Evolutionary conservation across 2,329 filamentous ascomycete species (phyloP), one percentile per base, ranked within the genome.

Genomic region (Cladosporium sp.): DNA sequence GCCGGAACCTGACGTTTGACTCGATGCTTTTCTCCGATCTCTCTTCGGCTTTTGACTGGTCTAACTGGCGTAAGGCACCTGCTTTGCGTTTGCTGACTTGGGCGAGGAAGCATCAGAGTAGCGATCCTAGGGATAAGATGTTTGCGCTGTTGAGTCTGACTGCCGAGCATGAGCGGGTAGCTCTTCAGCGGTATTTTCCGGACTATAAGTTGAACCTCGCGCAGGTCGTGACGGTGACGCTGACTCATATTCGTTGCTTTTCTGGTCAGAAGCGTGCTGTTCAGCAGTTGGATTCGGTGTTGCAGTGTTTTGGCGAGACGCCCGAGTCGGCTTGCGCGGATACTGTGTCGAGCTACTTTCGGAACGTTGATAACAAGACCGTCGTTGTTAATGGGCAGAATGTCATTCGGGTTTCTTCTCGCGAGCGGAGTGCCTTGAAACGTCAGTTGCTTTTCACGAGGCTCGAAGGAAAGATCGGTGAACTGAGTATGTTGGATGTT

Each of bases 51-150:
- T 13, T 35, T 7, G 32, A 35, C 32, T 35, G 32, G 32, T 9
- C 32, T n/a, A 13, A n/a, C 7, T 35, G 32, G 32, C 32, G 32
- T 13, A 35, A 15, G 13, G 32, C 32, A 7, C 32, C 32, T 3
- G 15, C 15, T 15, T 7, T 35, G 11, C 32, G 32, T 13, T 13
- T 35, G 11, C 32, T 50, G 19, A 29, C 35, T 12, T 35, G 29
- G 39, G 43, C 48, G 9, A 30, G 48, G 9, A 35, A 19, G 6
- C 25, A 43, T 12, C 39, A 32, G 12, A 43, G 48, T 25, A 35
- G 22, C 11, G 48, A 50, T 39, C 48, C 39, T 13, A 25, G 48
- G 16, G 48, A 50, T 19, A 42, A 42, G 27, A n/a, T 50, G 4
- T 50, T 50, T 40, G 39, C 48, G 3, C 29, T 45, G 29, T 19